Evolutionary conservation across 768 basidiomycete species (phyloP), one percentile per base, ranked within the genome.

Genomic region (Fistulinella prunicolor): DNA sequence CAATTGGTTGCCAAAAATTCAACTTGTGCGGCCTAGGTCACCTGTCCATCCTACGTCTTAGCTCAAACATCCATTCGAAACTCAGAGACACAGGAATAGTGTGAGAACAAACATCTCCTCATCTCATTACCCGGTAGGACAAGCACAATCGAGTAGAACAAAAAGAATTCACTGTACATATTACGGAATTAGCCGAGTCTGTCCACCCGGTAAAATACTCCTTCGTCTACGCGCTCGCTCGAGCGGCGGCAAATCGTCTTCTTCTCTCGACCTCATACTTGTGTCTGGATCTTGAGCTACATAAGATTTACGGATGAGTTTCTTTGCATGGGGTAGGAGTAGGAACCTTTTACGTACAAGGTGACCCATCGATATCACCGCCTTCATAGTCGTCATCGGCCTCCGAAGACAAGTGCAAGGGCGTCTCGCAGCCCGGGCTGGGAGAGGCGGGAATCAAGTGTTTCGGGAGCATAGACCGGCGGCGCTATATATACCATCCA

Each of bases 381-480:
- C 72, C 70, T 38, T 56, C 66, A 7, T 49, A 59, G 20, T 69
- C 67, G 4, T 60, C 60, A 13, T 65, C 65, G 1, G 45, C 54
- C 42, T 65, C 63, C 1, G 57, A 66, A 6, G 65, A 65, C 48
- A 52, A 32, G 38, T 64, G 32, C 22, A 47, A 6, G 1, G 52
- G 39, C 9, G 36, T 34, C 3, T 61, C 54, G 23, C 23, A 14
- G 4, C 21, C 51, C 3, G 57, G 53, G 32, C 42, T 49, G 0
- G 60, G 60, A 5, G 64, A 66, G 13, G 21, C 53, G 1, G 68
- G 70, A 16, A 74, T 68, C 55, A 84, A 70, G 20, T 79, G 64
- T 54, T 80, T 84, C 0, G 88, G 86, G 38, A 89, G 65, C 75
- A 86, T 81, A 4, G 89, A 86, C 41, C 82, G 80, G 19, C 86